These are phyloP conservation scores for Ricinus communis DNA, from an alignment of 345 rosid genomes.

Conservation along the genomic window DNA sequence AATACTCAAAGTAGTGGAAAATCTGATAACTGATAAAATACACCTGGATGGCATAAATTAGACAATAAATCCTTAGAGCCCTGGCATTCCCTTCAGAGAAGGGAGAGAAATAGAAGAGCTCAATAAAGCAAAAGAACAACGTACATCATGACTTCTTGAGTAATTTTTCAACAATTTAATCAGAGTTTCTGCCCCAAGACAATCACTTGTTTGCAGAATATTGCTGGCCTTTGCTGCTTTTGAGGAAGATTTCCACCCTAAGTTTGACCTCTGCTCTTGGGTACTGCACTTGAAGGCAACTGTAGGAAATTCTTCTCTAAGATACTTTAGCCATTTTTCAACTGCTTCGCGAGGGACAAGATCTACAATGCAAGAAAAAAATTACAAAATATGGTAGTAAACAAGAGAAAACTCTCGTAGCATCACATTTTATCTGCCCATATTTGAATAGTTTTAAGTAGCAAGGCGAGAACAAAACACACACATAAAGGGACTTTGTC, in stretches of 20 bases:
- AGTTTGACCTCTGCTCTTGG: conserved; percentile 85
- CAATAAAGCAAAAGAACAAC: background rate
- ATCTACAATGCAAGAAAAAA: conserved; percentile 44
- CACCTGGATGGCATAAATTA: no score
- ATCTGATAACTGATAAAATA: background rate
- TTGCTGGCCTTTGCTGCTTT: conserved; percentile 67
- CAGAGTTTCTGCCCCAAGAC: conserved; percentile 96
- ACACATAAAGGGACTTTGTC: background rate
- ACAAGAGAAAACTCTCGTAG: background rate
- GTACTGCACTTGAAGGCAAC: conserved; percentile 97
- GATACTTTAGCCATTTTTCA: conserved; percentile 92
- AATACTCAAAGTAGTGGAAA: background rate
- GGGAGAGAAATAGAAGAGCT: conserved; percentile 5
- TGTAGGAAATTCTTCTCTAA: conserved; percentile 92
- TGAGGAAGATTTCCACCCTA: conserved; percentile 84
- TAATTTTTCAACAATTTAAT: conserved; percentile 86
- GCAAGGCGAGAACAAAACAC: background rate
- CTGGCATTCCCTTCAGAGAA: background rate
- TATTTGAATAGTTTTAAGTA: background rate
- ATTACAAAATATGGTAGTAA: background rate
- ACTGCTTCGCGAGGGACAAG: conserved; percentile 98
- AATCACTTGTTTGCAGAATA: conserved; percentile 83
- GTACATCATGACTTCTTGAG: conserved; percentile 93
- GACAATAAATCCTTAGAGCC: no score
- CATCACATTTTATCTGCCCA: background rate